Evolutionary conservation across 2,329 filamentous ascomycete genomes (phyloP), one percentile per base, ranked within the genome.

Genomic region (Camptophora hylomeconis): DNA sequence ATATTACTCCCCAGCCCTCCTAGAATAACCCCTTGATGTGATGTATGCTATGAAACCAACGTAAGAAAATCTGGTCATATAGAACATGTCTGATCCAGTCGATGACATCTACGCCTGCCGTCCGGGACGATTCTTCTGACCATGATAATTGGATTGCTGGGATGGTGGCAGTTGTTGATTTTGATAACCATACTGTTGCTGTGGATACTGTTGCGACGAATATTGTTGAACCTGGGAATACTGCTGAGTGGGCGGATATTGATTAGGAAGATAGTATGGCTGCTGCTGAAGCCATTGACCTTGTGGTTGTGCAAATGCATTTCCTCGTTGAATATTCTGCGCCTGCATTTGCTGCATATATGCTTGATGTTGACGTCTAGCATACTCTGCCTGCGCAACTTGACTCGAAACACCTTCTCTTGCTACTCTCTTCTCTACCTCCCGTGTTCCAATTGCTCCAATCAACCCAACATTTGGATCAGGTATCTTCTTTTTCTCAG

Each of bases 381-480:
- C 63, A 45, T 84, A 81, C 0, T 77, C 80, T 36, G 80, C 67
- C 40, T 83, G 75, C 5, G 83, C 77, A 35, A 75, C 71, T 33
- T 76, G 72, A 24, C 74, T 76, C 34, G 76, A 72, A 35, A 75
- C 57, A 0, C 76, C 76, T 33, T 78, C 67, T 45, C 70, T 80
- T 53, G 79, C 72, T 30, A 76, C 69, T 39, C 71, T 65, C 48
- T 72, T 82, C 46, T 92, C 83, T 7, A 75, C 73, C 51, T 94
- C 81, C 9, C 84, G 71, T 2, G 72, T 69, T 37, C 82, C 78
- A 31, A 93, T 86, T 9, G 80, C 77, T 1, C 78, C 80, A 5
- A 92, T 73, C 2, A 93, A 61, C 0, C 78, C 76, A 13, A 59
- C 58, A 1, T 70, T 69, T 17, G 52, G 49, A 22, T 57, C 49